Conservation (phyloP, 2,329 filamentous ascomycete genomes). For the Biscogniauxia marginata region DNA sequence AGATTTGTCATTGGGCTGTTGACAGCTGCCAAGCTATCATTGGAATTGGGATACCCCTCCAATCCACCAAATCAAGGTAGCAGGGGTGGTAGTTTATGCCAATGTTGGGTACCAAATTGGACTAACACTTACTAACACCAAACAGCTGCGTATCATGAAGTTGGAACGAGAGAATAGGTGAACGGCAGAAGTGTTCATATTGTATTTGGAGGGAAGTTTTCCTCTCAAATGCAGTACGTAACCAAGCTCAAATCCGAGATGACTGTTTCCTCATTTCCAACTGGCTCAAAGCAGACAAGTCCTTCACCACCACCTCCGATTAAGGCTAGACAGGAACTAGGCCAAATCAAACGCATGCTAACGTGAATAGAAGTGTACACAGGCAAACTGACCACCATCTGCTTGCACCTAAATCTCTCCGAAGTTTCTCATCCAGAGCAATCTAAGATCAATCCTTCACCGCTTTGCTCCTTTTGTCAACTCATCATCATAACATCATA, state of each 20-base stretch:
- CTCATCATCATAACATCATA: conserved; percentile 31
- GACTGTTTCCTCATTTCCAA: not conserved
- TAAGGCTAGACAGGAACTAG: not conserved
- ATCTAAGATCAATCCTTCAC: conserved; percentile 15
- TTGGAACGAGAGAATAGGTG: not conserved
- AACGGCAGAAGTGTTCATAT: not conserved
- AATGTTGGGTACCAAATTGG: not conserved
- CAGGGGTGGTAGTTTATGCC: not conserved
- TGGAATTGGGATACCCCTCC: not conserved
- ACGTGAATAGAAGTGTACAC: conserved; percentile 9
- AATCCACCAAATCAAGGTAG: not conserved
- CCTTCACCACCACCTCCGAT: conserved; percentile 1
- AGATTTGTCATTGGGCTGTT: not conserved
- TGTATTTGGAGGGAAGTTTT: conserved; percentile 1
- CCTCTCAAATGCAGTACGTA: not conserved
- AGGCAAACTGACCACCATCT: conserved; percentile 12
- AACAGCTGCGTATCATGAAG: not conserved
- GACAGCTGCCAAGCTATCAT: not conserved
- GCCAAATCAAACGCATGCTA: not conserved
- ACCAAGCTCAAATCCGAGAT: not conserved
- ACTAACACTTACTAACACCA: not conserved
- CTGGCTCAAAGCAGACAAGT: not conserved
- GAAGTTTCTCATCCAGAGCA: conserved; percentile 14
- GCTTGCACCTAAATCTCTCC: conserved; percentile 14
- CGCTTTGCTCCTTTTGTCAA: conserved; percentile 8